Evolutionary conservation across 169 alveolate species (phyloP), one percentile per base, ranked within the genome.

Genomic region (Plasmodium gallinaceum): DNA sequence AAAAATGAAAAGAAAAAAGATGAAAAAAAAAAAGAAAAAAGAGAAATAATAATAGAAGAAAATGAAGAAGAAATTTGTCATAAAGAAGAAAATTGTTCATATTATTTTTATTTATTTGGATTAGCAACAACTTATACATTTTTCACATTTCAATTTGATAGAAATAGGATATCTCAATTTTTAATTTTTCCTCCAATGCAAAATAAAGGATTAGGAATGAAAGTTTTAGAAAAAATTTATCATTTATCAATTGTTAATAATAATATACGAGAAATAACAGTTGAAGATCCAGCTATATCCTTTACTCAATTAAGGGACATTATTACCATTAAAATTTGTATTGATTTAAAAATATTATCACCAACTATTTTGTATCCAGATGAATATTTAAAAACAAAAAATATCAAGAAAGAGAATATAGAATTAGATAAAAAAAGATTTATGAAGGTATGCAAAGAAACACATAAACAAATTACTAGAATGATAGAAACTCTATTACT

Each of bases 241-340:
- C 80, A 80, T 57, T 32, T 88, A 78, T 94, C 96, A 5, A 93
- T 94, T 7, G 75, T 91, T 22, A 95, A 94, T 72, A 68, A 78
- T 0, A 87, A 90, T 32, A 90, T 94, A 32, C 88, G 92, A 64
- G 96, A 93, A 69, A 92, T 94, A 51, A 93, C 96, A 0, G 96
- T 94, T 14, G 96, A 94, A 88, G 96, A 94, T 48, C 96, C 96
- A 52, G 94, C 96, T 2, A 89, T 64, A 14, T 87, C 96, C 10
- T 93, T 94, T 83, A 76, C 92, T n/a, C 92, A 88, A 26, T 65
- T 94, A 45, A 91, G 96, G 48, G 94, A 94, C 22, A 92, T 94
- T 18, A 90, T 94, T 46, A 85, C 92, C 5, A 88, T 94, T 9
- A 88, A 92, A 62, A 70, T 92, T 52, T 92, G 95, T 54, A 80